Conservation (phyloP, 495 filamentous ascomycete species). For the Penicillium malachiteum region DNA sequence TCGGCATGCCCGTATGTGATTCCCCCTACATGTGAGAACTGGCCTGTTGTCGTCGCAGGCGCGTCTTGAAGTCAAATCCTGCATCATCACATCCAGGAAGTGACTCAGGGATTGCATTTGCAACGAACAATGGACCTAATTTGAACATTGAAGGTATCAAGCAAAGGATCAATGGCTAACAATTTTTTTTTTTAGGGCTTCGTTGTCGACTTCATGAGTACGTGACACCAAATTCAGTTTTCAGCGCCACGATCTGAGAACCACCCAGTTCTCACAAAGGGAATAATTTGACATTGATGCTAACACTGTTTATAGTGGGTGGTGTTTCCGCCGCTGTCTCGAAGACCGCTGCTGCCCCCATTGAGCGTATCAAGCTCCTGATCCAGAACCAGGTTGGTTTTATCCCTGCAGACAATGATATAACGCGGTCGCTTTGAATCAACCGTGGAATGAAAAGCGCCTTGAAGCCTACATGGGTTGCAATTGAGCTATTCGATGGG, state of each 20-base stretch:
- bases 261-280: background rate
- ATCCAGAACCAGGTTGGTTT: slow-evolving; percentile 96
- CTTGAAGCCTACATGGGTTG: background rate
- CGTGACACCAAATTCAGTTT: slow-evolving; percentile 41
- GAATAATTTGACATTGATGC: slow-evolving; percentile 10
- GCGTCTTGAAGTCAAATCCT: background rate
- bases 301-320: slow-evolving; percentile 70
- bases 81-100: background rate
- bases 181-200: slow-evolving; percentile 48
- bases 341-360: slow-evolving; percentile 99
- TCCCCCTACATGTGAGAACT: slow-evolving; percentile 8
- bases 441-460: background rate
- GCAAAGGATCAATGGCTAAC: slow-evolving; percentile 27
- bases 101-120: background rate
- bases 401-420: slow-evolving; percentile 1
- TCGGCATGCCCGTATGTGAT: slow-evolving; percentile 77
- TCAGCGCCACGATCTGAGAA: background rate
- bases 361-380: slow-evolving; percentile 99
- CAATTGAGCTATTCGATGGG: background rate
- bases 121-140: background rate
- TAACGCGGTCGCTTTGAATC: background rate
- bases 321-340: slow-evolving; percentile 99
- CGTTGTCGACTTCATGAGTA: slow-evolving; percentile 98
- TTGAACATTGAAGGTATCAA: too few species aligned
- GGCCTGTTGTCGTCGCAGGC: slow-evolving; percentile 2